A percentile compares a stretch with the other conserved stretches of the same genome.
These are phyloP conservation scores for Hanseniaspora singularis DNA, from an alignment of 805 yeast species.

Conservation along the genomic window DNA sequence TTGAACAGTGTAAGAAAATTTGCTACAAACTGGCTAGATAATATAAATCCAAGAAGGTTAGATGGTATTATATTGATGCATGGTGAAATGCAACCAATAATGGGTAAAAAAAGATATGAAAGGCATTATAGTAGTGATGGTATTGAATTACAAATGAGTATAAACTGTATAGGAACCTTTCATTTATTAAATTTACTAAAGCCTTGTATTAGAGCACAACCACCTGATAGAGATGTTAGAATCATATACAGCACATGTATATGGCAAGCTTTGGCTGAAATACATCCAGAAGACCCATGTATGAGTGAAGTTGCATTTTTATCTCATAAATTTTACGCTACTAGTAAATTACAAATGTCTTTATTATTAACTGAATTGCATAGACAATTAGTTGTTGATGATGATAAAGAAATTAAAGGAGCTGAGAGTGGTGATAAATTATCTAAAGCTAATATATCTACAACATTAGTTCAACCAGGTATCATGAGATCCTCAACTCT, in stretches of 20 bases:
- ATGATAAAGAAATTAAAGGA: slow-evolving; percentile 45
- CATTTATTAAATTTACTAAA: slow-evolving; percentile 67
- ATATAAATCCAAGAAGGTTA: slow-evolving; percentile 75
- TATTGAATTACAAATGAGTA: slow-evolving; percentile 70
- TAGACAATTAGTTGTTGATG: slow-evolving; percentile 43
- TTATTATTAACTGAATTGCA: slow-evolving; percentile 74
- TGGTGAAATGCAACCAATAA: slow-evolving; percentile 64
- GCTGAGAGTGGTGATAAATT: slow-evolving; percentile 52
- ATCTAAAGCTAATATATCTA: slow-evolving; percentile 41
- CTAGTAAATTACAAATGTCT: slow-evolving; percentile 65
- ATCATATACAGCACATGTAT: slow-evolving; percentile 69
- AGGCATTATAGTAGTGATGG: slow-evolving; percentile 69
- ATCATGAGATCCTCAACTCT: slow-evolving; percentile 79
- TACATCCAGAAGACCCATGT: slow-evolving; percentile 51
- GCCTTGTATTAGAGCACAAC: slow-evolving; percentile 81
- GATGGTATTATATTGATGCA: slow-evolving; percentile 88
- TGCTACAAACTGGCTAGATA: slow-evolving; percentile 91
- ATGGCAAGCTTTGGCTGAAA: slow-evolving; percentile 58
- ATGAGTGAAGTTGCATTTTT: slow-evolving; percentile 47
- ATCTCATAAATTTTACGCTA: slow-evolving; percentile 62
- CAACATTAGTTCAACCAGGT: slow-evolving; percentile 82
- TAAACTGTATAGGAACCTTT: slow-evolving; percentile 69
- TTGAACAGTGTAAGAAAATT: slow-evolving; percentile 69
- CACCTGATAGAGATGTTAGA: slow-evolving; percentile 89
- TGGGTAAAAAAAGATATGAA: slow-evolving; percentile 30